Base-by-base conservation (phyloP, 139 green algal genomes). In the Gonium pectorale region DNA sequence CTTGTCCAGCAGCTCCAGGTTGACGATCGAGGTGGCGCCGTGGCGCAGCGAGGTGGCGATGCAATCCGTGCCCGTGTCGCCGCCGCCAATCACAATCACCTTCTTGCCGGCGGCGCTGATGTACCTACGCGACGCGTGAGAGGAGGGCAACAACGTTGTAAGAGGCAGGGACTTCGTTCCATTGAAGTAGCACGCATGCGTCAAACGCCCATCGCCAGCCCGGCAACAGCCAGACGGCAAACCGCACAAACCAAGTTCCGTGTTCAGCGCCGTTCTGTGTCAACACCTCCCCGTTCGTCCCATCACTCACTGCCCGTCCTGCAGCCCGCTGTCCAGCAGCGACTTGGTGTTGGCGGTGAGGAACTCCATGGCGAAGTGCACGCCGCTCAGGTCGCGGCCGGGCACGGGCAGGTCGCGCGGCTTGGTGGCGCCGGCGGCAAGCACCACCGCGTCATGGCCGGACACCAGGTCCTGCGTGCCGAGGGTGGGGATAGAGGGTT, bases 301-400 rank as follows among this genome's bases (percentile, higher is more conserved):
- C 77, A 52, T 2, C 33, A 81, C 73, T 81, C 73, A 81, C 75
- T 82, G 31, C 17, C 92, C 95, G 82, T 98, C 95, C 37, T 85
- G 33, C 22, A 98, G 93, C 31, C 92, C 73, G 46, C 84, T 87
- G 88, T 99, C 97, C 86, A 99, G 91, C 87, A 99, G 91, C 72
- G 78, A 93, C 90, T 97, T 97, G 71, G 96, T 99, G 92, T 99
- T 99, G 62, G 94, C 94, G 44, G 75, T 77, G 52, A 99, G 90
- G 90, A 99, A 99, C 54, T 99, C 96, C 97, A 99, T 99, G 31
- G 97, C 97, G 90, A 98, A 99, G 89, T 99, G 96, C 37, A 99
- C 90, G 68, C 97, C 97, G 24, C 37, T 19, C 49, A 94, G 67
- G 3, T 94, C 88, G 17, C 94, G 85, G 22, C 96, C 95, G 38